phyloP scores from a whole-genome alignment of 1,139 yeast genomes.

The Lodderomyces jiufengensis region DNA sequence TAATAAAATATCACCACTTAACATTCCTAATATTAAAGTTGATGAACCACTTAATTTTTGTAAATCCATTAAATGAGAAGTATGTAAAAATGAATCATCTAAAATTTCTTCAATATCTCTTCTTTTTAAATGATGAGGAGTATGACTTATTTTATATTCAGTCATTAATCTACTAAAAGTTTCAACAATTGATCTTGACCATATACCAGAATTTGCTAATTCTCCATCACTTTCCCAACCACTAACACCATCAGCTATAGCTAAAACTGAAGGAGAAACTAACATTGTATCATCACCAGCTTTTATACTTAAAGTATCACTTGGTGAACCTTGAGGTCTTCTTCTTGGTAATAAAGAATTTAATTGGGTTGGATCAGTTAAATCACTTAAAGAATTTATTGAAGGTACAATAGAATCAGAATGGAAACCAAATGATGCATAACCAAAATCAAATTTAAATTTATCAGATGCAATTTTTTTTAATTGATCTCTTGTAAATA shows the following conservation, averaged over 20 bases:
- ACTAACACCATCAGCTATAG: slow-evolving; percentile 60
- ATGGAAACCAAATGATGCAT: slow-evolving; percentile 50
- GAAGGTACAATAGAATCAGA: slow-evolving; percentile 36
- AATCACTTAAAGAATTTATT: slow-evolving; percentile 49
- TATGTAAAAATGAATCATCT: slow-evolving; percentile 50
- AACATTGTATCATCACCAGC: slow-evolving; percentile 66
- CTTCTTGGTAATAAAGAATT: slow-evolving; percentile 48
- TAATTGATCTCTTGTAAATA: slow-evolving; percentile 41
- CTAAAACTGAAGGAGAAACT: slow-evolving; percentile 52
- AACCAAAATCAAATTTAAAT: slow-evolving; percentile 44
- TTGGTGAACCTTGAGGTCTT: slow-evolving; percentile 52
- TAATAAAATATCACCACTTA: slow-evolving; percentile 46
- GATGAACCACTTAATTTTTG: slow-evolving; percentile 51
- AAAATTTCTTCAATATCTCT: slow-evolving; percentile 45
- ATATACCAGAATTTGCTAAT: slow-evolving; percentile 43
- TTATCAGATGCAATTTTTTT: slow-evolving; percentile 34
- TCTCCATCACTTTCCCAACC: slow-evolving; percentile 53
- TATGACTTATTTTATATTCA: slow-evolving; percentile 40
- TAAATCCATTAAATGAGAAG: slow-evolving; percentile 52
- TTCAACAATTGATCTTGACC: slow-evolving; percentile 57
- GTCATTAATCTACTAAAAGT: slow-evolving; percentile 49
- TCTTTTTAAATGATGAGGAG: slow-evolving; percentile 41
- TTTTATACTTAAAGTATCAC: slow-evolving; percentile 49
- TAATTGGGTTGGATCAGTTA: slow-evolving; percentile 48
- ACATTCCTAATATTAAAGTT: slow-evolving; percentile 49